A percentile compares a stretch with the other conserved stretches of the same genome.
These are phyloP conservation scores for Phaeophleospora eucalypticola DNA, from an alignment of 2,329 filamentous ascomycete genomes.

Conservation along the genomic window DNA sequence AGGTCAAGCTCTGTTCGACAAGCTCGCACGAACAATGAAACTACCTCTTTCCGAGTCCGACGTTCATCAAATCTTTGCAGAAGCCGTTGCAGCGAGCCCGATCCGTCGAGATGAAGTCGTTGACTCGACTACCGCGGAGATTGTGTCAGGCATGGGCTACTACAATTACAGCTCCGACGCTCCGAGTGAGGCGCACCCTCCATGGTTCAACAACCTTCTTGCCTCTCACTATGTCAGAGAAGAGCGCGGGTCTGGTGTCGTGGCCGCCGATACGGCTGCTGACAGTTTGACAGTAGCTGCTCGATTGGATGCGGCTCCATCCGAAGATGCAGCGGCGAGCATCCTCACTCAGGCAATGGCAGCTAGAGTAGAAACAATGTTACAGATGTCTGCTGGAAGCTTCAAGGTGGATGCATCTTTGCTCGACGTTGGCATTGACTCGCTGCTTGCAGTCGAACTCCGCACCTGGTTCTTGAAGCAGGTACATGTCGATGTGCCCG, in stretches of 20 bases:
- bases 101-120: slow-evolving; percentile 12
- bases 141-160: slow-evolving; percentile 15
- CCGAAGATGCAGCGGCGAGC: slow-evolving; percentile 9
- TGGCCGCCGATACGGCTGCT: slow-evolving; percentile 4
- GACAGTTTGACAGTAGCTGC: slow-evolving; percentile 9
- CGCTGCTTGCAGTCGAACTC: slow-evolving; percentile 38
- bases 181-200: slow-evolving; percentile 13
- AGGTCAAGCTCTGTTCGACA: slow-evolving; percentile 14
- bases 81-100: slow-evolving; percentile 45
- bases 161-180: slow-evolving; percentile 13
- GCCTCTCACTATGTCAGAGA: slow-evolving; percentile 17
- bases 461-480: slow-evolving; percentile 50
- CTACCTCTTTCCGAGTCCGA: slow-evolving; percentile 46
- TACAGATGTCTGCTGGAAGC: slow-evolving; percentile 13
- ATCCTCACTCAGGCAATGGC: slow-evolving; percentile 14
- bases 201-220: slow-evolving; percentile 17
- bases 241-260: slow-evolving; percentile 5
- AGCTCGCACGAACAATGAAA: slow-evolving; percentile 13
- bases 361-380: slow-evolving; percentile 15
- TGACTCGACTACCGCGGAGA: slow-evolving; percentile 14
- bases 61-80: slow-evolving; percentile 50
- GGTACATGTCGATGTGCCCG: slow-evolving; percentile 43
- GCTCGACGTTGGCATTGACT: slow-evolving; percentile 37
- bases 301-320: slow-evolving; percentile 11
- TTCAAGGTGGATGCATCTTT: slow-evolving; percentile 15